These are phyloP conservation scores for Paralagenidium karlingii DNA, from an alignment of 352 stramenopile species.

Conservation along the genomic window DNA sequence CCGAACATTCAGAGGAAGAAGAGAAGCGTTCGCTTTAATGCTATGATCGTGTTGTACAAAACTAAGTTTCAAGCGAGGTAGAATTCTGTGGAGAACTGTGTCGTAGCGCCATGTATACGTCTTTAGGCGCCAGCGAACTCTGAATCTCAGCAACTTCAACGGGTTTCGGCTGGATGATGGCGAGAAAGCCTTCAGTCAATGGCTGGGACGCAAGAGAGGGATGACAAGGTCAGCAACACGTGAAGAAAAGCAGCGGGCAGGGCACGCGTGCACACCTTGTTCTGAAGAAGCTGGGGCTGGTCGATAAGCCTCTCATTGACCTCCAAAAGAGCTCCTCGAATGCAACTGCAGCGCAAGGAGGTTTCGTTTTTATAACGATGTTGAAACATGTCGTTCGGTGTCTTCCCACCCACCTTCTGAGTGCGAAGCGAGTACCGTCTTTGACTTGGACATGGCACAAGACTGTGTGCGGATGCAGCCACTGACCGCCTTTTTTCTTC, in stretches of 20 bases:
- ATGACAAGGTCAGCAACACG: background rate
- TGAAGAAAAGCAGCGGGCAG: background rate
- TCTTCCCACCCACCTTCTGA: conserved; percentile 23
- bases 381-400: background rate
- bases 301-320: conserved; percentile 54
- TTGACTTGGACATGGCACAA: conserved; percentile 54
- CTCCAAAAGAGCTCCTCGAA: conserved; percentile 66
- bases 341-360: conserved; percentile 26
- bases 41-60: background rate
- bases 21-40: too few species aligned
- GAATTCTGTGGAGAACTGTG: background rate
- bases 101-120: conserved; percentile 63
- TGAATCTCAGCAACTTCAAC: conserved; percentile 71
- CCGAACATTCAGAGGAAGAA: too few species aligned
- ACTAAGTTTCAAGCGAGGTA: background rate
- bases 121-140: conserved; percentile 61
- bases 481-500: conserved; percentile 80
- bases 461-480: conserved; percentile 50
- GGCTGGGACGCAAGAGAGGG: conserved; percentile 11
- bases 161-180: conserved; percentile 76
- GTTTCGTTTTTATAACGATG: too few species aligned
- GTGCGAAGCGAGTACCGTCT: conserved; percentile 37
- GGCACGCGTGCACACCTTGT: too few species aligned
- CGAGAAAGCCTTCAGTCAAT: conserved; percentile 61
- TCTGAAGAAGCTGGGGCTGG: conserved; percentile 45